Percentiles rank a stretch among this genome's conserved stretches.
Evolutionary conservation across 805 yeast species (phyloP).

Genomic region (Yarrowia sp.): DNA sequence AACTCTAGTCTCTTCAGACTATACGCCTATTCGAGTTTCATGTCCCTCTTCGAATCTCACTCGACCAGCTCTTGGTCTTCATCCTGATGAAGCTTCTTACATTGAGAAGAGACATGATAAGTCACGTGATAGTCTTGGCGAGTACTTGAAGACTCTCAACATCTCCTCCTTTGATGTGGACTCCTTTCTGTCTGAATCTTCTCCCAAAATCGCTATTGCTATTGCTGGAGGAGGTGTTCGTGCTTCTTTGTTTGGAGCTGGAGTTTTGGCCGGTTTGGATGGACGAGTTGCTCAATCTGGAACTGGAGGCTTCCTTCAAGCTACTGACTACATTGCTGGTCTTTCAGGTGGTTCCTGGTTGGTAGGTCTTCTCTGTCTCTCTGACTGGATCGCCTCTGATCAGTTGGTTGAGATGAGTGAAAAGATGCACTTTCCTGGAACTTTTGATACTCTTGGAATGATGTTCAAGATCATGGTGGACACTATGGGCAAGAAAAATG

Average conservation of each 20-base stretch:
- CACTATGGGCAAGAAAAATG: not conserved
- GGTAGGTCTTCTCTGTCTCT: constrained; percentile 48
- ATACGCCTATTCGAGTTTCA: not conserved
- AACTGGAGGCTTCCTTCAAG: constrained; percentile 41
- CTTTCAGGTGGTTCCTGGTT: constrained; percentile 76
- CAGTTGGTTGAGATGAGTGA: constrained; percentile 14
- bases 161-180: not conserved
- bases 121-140: not conserved
- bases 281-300: constrained; percentile 41
- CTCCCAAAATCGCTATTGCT: not conserved
- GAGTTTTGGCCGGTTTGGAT: constrained; percentile 54
- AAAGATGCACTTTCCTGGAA: constrained; percentile 40
- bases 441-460: constrained; percentile 61
- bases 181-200: not conserved
- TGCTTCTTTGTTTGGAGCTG: constrained; percentile 60
- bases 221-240: constrained; percentile 36
- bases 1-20: not conserved
- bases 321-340: constrained; percentile 58
- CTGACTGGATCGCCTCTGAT: constrained; percentile 39
- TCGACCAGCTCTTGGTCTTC: not conserved
- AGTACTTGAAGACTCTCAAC: not conserved
- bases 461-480: constrained; percentile 72
- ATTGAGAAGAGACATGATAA: not conserved
- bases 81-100: not conserved
- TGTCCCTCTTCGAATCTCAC: not conserved